A percentile compares a stretch with the other conserved stretches of the same genome.
Conservation (phyloP, 768 basidiomycete genomes). For the Phlegmacium glaucopus region DNA sequence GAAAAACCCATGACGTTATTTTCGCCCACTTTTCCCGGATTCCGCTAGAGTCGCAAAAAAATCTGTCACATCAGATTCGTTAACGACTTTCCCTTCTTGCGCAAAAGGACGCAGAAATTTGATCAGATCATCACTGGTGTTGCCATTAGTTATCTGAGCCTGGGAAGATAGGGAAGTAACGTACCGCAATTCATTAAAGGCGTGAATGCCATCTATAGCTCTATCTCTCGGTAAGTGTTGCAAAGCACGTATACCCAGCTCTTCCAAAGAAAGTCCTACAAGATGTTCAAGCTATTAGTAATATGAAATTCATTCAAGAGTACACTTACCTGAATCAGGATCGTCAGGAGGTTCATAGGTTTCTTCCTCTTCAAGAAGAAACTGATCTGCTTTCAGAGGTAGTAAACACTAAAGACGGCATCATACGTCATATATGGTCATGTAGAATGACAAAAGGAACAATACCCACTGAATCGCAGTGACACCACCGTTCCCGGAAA, state of each 20-base stretch:
- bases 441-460: constrained; percentile 1
- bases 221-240: constrained; percentile 71
- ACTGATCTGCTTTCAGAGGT: constrained; percentile 50
- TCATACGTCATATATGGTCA: neutral
- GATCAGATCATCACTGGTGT: constrained; percentile 63
- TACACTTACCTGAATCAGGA: constrained; percentile 65
- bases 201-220: constrained; percentile 80
- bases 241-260: constrained; percentile 79
- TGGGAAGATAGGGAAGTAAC: constrained; percentile 15
- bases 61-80: constrained; percentile 62
- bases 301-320: neutral
- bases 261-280: constrained; percentile 74
- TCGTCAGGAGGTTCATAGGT: constrained; percentile 85
- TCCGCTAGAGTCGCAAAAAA: constrained; percentile 61
- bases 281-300: constrained; percentile 2
- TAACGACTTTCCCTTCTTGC: constrained; percentile 69
- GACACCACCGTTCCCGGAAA: constrained; percentile 80
- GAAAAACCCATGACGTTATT: neutral
- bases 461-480: constrained; percentile 39
- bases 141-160: constrained; percentile 1
- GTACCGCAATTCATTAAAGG: constrained; percentile 82
- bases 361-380: constrained; percentile 73
- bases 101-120: constrained; percentile 78
- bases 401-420: constrained; percentile 53
- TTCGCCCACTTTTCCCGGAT: constrained; percentile 24